Evolutionary conservation across 441 rosid genomes (phyloP).

Genomic region (Corymbia calophylla): DNA sequence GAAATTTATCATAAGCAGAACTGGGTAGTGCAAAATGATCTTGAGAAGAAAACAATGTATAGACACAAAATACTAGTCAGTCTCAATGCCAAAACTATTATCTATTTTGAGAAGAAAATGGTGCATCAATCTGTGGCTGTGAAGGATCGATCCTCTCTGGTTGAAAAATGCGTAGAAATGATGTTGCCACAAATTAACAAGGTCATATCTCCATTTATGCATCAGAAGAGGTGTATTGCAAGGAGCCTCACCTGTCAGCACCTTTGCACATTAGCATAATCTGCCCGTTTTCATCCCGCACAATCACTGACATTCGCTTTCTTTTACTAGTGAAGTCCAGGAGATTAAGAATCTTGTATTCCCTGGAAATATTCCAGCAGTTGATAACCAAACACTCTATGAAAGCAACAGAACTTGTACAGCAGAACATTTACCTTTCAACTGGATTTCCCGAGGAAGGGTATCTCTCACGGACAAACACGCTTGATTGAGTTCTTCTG

Average conservation of each 20-base stretch:
- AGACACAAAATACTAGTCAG: not conserved
- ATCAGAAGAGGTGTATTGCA: not conserved
- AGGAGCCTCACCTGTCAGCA: slow-evolving; percentile 76
- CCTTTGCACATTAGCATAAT: slow-evolving; percentile 92
- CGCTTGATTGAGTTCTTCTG: slow-evolving; percentile 87
- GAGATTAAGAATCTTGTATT: slow-evolving; percentile 81
- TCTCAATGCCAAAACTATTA: not conserved
- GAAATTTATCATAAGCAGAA: not conserved
- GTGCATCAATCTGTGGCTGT: not conserved
- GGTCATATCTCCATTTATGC: not conserved
- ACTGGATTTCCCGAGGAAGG: slow-evolving; percentile 38
- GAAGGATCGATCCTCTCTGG: not conserved
- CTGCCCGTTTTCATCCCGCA: slow-evolving; percentile 71
- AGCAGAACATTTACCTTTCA: slow-evolving; percentile 52
- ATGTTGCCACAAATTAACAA: not conserved
- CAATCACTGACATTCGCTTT: slow-evolving; percentile 90
- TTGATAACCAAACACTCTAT: not conserved
- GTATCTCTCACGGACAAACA: slow-evolving; percentile 52
- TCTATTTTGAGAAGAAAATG: not conserved
- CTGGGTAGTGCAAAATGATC: not conserved
- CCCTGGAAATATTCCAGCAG: slow-evolving; percentile 42
- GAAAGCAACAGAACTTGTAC: not conserved
- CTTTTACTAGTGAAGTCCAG: slow-evolving; percentile 98
- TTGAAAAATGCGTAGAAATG: not conserved
- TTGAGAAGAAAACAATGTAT: not conserved